Base-by-base conservation (phyloP, 495 filamentous ascomycete species). In the Lepidopterella palustris region DNA sequence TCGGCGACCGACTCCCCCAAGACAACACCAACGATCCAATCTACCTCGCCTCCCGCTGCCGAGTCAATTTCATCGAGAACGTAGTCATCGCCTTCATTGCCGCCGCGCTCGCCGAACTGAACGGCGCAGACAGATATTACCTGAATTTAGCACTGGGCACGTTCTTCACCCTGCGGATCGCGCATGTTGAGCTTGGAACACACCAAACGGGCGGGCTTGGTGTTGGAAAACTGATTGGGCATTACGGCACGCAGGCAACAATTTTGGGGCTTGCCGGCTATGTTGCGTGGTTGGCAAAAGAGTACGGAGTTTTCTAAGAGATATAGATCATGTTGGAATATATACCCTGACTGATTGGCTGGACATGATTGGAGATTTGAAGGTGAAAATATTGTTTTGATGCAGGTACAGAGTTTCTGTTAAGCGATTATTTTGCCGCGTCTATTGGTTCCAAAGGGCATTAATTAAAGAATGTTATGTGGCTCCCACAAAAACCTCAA, bases 61-160 rank as follows among this genome's bases (percentile, higher is more conserved):
- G 78, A 21, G 50, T 61, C 20, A 79, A 78, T 31, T 79, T 78
- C 59, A 42, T 71, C 57, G 76, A 79, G 61, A 74, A 76, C 59
- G 74, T 78, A 10, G 76, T 75, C 0, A 26, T 74, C n/a, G 68
- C 70, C 15, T 62, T 74, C 45, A 61, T 65, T 13, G 21, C 72
- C 21, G 48, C 64, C 26, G 58, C 72, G 18, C 60, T 78, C 24
- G 75, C 70, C 24, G 76, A 77, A 55, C 61, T 80, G 29, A 78
- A 79, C 51, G 74, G 75, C 13, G 75, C 68, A 0, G 67, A 72
- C 29, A 64, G 72, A 39, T 70, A 71, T 53, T 58, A 59, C 1
- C 63, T 79, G 13, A 73, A 72, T 39, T 63, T 65, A 18, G 60
- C 63, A 4, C 63, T 79, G 45, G 74, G 65, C 15, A 64, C 59